These are phyloP conservation scores for Nepenthes mirabilis DNA, from an alignment of 148 eudicot species.

Conservation along the genomic window DNA sequence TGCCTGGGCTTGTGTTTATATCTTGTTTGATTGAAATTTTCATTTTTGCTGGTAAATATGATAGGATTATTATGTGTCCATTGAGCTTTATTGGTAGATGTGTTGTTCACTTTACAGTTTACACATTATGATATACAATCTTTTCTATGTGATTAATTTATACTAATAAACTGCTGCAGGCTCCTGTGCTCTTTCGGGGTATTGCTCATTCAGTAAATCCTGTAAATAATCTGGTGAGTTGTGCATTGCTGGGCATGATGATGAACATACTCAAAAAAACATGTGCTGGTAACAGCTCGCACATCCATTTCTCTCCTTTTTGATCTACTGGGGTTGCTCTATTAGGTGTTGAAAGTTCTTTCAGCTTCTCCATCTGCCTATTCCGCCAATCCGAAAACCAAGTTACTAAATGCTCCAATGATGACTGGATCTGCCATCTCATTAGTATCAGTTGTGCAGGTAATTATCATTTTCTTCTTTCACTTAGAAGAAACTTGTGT, in stretches of 20 bases:
- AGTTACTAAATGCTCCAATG: constrained; percentile 38
- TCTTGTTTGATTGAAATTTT: neutral
- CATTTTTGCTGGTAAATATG: neutral
- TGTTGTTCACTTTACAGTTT: neutral
- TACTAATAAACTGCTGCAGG: constrained; percentile 20
- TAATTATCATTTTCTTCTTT: neutral
- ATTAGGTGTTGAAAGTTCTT: constrained; percentile 48
- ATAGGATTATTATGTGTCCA: neutral
- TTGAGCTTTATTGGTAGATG: neutral
- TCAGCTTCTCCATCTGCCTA: constrained; percentile 60
- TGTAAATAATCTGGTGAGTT: constrained; percentile 35
- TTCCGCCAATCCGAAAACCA: constrained; percentile 43
- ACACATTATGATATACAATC: neutral
- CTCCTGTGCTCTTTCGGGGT: constrained; percentile 54
- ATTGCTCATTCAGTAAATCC: constrained; percentile 52
- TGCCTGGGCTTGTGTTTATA: neutral
- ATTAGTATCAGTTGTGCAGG: constrained; percentile 67
- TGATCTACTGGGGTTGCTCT: neutral
- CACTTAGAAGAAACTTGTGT: neutral
- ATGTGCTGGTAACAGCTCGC: neutral
- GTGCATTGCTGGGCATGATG: neutral
- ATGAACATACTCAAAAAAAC: neutral
- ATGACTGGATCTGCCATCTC: constrained; percentile 51
- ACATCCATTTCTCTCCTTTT: constrained; percentile 1
- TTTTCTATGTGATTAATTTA: neutral